Conservation (phyloP, 2,329 filamentous ascomycete genomes). For the Aspergillus flavus region DNA sequence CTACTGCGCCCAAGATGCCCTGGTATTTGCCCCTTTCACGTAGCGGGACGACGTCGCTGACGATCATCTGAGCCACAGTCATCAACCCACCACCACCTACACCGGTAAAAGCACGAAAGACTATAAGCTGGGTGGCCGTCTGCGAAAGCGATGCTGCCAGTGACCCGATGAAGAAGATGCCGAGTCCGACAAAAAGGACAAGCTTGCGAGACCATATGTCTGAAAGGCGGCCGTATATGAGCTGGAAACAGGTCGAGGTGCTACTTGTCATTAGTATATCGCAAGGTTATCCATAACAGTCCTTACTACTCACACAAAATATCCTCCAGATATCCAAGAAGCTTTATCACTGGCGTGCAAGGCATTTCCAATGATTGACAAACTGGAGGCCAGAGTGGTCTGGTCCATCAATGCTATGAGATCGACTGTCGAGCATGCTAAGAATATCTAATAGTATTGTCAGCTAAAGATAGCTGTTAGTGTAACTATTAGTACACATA, state of each 20-base stretch:
- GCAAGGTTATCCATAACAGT: conserved; percentile 64
- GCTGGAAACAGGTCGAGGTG: conserved; percentile 68
- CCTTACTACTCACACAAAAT: conserved; percentile 62
- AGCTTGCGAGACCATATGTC: conserved; percentile 64
- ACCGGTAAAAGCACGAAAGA: conserved; percentile 62
- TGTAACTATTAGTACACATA: conserved; percentile 26
- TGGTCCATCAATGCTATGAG: conserved; percentile 61
- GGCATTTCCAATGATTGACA: conserved; percentile 57
- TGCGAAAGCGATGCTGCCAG: conserved; percentile 61
- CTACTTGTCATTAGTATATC: conserved; percentile 71
- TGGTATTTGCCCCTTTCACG: conserved; percentile 65
- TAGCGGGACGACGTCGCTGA: conserved; percentile 62
- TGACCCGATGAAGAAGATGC: conserved; percentile 58
- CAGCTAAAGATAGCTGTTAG: neutral
- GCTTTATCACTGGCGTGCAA: conserved; percentile 54
- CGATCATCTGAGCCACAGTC: conserved; percentile 62
- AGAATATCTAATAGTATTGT: conserved; percentile 51
- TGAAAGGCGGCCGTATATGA: conserved; percentile 64
- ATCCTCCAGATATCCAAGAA: conserved; percentile 59
- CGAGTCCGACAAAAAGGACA: conserved; percentile 57
- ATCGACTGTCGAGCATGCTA: conserved; percentile 59
- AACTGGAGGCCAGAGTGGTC: conserved; percentile 58
- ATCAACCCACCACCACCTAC: conserved; percentile 64
- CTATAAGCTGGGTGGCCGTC: conserved; percentile 60
- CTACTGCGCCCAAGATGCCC: conserved; percentile 53